Evolutionary conservation across 192 early-diverging fungal species (phyloP).

Genomic region (Backusella sp.): DNA sequence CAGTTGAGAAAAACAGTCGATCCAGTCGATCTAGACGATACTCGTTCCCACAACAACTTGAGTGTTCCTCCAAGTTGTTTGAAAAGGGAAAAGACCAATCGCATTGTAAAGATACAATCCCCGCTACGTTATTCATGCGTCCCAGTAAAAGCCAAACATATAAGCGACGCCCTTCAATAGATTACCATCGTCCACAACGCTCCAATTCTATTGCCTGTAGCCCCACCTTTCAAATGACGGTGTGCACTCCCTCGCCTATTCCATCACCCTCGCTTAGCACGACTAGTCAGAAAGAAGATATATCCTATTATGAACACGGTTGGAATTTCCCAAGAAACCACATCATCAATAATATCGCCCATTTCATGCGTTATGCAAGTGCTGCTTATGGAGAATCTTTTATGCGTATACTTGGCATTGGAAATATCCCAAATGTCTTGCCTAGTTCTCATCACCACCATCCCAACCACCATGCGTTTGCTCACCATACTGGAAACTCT

Average conservation of each 20-base stretch:
- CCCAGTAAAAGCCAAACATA: conserved; percentile 1
- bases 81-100: not conserved
- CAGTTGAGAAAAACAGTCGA: not conserved
- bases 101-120: not conserved
- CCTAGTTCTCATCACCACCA: conserved; percentile 31
- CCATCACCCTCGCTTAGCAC: not conserved
- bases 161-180: not conserved
- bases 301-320: conserved; percentile 33
- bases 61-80: not conserved
- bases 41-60: not conserved
- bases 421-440: conserved; percentile 38
- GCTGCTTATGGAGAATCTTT: conserved; percentile 72
- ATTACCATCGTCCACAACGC: not conserved
- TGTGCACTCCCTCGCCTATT: not conserved
- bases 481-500: conserved; percentile 71
- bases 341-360: conserved; percentile 62
- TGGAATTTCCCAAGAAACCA: conserved; percentile 56
- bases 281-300: conserved; percentile 8
- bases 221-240: conserved; percentile 3
- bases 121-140: not conserved
- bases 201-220: conserved; percentile 3
- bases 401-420: conserved; percentile 71
- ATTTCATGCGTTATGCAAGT: conserved; percentile 68
- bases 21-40: not conserved
- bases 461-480: conserved; percentile 57